Conservation (phyloP, 768 basidiomycete genomes). For the Tricholoma furcatifolium region DNA sequence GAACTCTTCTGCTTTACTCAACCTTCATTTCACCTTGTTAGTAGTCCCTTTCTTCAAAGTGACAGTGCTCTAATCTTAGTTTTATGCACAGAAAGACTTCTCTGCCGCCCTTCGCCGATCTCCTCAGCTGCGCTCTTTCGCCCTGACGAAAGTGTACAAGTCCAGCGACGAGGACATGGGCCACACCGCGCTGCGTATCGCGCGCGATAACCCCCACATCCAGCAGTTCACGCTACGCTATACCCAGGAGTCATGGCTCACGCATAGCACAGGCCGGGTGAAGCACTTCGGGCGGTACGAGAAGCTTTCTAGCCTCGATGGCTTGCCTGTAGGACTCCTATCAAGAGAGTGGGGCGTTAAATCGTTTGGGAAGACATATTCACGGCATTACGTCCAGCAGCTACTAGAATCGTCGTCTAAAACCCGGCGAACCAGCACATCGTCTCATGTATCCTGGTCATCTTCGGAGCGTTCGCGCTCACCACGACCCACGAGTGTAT, state of each 20-base stretch:
- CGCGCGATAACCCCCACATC: conserved; percentile 30
- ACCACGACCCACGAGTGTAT: conserved; percentile 13
- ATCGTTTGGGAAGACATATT: conserved; percentile 16
- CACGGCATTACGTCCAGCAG: conserved; percentile 12
- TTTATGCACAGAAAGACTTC: conserved; percentile 28
- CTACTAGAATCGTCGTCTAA: conserved; percentile 15
- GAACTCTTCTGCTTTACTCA: conserved; percentile 34
- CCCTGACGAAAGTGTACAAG: conserved; percentile 35
- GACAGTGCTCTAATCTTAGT: background rate
- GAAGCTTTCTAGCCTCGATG: conserved; percentile 13
- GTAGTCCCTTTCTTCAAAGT: conserved; percentile 10
- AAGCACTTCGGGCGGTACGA: conserved; percentile 32
- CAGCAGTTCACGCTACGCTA: conserved; percentile 30
- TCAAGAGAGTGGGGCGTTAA: conserved; percentile 18
- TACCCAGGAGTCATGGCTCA: conserved; percentile 35
- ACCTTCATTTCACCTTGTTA: conserved; percentile 34
- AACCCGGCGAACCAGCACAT: conserved; percentile 8
- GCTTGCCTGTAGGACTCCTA: conserved; percentile 13
- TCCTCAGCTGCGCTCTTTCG: conserved; percentile 30
- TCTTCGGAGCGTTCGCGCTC: conserved; percentile 14
- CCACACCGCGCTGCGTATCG: conserved; percentile 27
- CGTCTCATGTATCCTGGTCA: conserved; percentile 16
- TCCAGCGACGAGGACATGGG: conserved; percentile 34
- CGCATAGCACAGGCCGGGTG: conserved; percentile 28
- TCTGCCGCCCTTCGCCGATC: conserved; percentile 26